Evolutionary conservation across 805 yeast genomes (phyloP).

Genomic region (Saccharomycopsis sp.): DNA sequence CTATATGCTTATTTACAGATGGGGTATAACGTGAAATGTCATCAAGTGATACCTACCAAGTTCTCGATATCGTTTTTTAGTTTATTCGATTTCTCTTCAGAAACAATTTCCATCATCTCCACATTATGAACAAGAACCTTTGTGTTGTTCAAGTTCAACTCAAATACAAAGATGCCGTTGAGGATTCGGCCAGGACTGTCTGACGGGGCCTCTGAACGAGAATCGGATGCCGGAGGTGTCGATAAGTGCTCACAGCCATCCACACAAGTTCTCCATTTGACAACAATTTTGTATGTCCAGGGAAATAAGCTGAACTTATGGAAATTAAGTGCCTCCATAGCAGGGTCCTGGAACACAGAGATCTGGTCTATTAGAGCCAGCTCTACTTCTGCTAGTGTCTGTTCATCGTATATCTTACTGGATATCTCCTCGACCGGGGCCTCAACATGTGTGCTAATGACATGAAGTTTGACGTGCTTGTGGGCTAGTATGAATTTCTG

Average conservation of each 20-base stretch:
- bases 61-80: not conserved
- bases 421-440: slow-evolving; percentile 11
- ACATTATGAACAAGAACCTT: slow-evolving; percentile 55
- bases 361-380: slow-evolving; percentile 7
- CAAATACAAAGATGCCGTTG: slow-evolving; percentile 59
- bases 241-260: slow-evolving; percentile 41
- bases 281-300: slow-evolving; percentile 41
- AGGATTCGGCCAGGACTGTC: not conserved
- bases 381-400: slow-evolving; percentile 1
- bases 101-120: slow-evolving; percentile 52
- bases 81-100: not conserved
- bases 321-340: not conserved
- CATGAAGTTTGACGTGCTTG: slow-evolving; percentile 41
- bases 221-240: not conserved
- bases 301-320: slow-evolving; percentile 15
- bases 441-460: slow-evolving; percentile 32
- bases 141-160: slow-evolving; percentile 49
- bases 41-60: not conserved
- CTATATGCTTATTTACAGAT: not conserved
- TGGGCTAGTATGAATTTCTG: slow-evolving; percentile 52
- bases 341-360: slow-evolving; percentile 14
- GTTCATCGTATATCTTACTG: not conserved
- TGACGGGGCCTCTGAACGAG: too few relatives aligned
- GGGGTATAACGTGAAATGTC: not conserved
- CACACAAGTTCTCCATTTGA: slow-evolving; percentile 53